Percentiles rank a stretch among this genome's conserved stretches.
phyloP scores from a whole-genome alignment of 495 filamentous ascomycete species.

The Xylaria flabelliformis region DNA sequence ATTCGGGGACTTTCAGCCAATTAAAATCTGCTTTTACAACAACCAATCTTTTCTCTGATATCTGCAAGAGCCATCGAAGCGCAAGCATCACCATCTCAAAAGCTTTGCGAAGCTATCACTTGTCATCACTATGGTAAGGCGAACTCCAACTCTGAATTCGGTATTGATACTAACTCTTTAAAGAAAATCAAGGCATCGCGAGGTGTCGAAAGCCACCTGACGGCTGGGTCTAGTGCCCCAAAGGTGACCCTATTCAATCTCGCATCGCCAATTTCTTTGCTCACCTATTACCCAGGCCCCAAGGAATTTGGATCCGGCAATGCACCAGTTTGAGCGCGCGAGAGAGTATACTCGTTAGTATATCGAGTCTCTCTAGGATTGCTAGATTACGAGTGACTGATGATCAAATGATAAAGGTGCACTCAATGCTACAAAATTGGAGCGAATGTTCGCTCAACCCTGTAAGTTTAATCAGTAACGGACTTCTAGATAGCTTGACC shows the following conservation, averaged over 20 bases:
- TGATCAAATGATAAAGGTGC: constrained; percentile 17
- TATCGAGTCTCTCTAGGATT: constrained; percentile 23
- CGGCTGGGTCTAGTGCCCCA: constrained; percentile 73
- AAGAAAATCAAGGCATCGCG: constrained; percentile 91
- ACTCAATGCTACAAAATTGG: constrained; percentile 85
- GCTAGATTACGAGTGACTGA: not conserved
- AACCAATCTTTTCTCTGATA: constrained; percentile 16
- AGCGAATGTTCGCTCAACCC: constrained; percentile 94
- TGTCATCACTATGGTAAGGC: constrained; percentile 23
- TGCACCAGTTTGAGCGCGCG: constrained; percentile 94
- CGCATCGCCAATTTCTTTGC: constrained; percentile 15
- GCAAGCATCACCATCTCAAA: constrained; percentile 3
- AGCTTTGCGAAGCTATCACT: not conserved
- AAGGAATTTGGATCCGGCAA: constrained; percentile 88
- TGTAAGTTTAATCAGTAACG: constrained; percentile 43
- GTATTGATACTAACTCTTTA: not conserved
- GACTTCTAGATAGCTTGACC: not conserved
- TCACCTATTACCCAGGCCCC: constrained; percentile 47
- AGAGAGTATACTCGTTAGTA: constrained; percentile 89
- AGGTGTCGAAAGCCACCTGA: constrained; percentile 75
- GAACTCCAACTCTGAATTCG: not conserved
- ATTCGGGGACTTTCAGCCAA: constrained; percentile 7
- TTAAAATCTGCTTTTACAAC: constrained; percentile 13
- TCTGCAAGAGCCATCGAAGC: not conserved
- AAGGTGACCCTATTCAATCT: constrained; percentile 14